A percentile compares a stretch with the other conserved stretches of the same genome.
Conservation (phyloP, 768 basidiomycete genomes). For the Mycena metata region DNA sequence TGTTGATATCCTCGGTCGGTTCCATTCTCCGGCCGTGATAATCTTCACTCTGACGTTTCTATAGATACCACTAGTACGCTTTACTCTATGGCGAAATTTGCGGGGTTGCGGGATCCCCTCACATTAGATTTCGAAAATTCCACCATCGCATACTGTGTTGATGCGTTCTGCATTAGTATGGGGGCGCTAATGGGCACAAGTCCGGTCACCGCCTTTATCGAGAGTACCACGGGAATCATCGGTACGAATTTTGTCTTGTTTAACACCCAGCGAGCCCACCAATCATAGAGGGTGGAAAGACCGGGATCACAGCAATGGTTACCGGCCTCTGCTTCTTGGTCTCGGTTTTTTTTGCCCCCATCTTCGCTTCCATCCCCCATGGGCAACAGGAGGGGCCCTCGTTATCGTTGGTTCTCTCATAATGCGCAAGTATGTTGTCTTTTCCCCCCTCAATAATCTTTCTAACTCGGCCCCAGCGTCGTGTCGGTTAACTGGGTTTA, state of each 20-base stretch:
- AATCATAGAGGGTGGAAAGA: conserved; percentile 84
- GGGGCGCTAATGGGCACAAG: conserved; percentile 85
- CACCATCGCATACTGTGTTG: conserved; percentile 85
- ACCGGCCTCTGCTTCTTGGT: conserved; percentile 85
- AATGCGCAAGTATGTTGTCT: conserved; percentile 77
- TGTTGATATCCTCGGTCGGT: conserved; percentile 83
- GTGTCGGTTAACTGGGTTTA: conserved; percentile 93
- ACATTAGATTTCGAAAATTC: conserved; percentile 91
- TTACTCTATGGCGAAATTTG: conserved; percentile 93
- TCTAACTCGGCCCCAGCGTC: conserved; percentile 57
- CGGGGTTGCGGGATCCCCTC: conserved; percentile 86
- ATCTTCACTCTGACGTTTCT: conserved; percentile 10
- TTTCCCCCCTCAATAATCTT: conserved; percentile 6
- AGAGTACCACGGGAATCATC: conserved; percentile 85
- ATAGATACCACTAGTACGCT: conserved; percentile 77
- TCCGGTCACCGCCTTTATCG: conserved; percentile 87
- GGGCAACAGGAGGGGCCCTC: conserved; percentile 90
- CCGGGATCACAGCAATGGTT: conserved; percentile 83
- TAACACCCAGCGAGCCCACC: not conserved
- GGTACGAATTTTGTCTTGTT: conserved; percentile 53
- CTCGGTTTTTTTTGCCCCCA: conserved; percentile 88
- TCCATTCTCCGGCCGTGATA: not conserved
- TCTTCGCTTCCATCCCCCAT: conserved; percentile 90
- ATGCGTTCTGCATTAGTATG: conserved; percentile 85
- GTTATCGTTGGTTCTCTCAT: conserved; percentile 91